Evolutionary conservation across 1,284 basidiomycete species (phyloP).

Genomic region (Wallemia ichthyophaga): DNA sequence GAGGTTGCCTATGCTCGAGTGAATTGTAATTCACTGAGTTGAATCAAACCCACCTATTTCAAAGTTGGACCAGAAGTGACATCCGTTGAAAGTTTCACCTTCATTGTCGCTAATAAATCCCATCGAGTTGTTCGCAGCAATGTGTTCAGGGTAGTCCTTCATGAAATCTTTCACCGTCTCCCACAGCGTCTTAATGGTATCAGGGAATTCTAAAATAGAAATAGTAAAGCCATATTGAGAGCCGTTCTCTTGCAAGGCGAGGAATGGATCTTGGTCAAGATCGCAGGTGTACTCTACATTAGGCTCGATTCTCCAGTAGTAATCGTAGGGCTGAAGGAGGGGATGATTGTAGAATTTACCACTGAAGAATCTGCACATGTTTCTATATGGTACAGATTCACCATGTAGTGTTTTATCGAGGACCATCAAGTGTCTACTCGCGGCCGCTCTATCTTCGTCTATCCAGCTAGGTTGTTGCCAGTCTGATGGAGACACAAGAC

Average conservation of each 20-base stretch:
- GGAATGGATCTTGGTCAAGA: conserved; percentile 13
- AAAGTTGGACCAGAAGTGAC: conserved; percentile 51
- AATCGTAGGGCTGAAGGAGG: conserved; percentile 46
- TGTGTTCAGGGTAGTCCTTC: conserved; percentile 29
- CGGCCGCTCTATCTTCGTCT: conserved; percentile 32
- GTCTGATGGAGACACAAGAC: conserved; percentile 42
- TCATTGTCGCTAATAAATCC: conserved; percentile 40
- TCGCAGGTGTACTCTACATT: conserved; percentile 23
- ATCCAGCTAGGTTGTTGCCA: conserved; percentile 55
- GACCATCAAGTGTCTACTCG: conserved; percentile 21
- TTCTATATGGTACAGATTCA: conserved; percentile 27
- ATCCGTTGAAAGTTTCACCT: conserved; percentile 40
- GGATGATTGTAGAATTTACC: conserved; percentile 32
- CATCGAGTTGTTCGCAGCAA: conserved; percentile 39
- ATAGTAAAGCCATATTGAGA: conserved; percentile 35
- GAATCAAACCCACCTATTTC: conserved; percentile 31
- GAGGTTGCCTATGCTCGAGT: conserved; percentile 18
- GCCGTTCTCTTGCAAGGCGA: conserved; percentile 1
- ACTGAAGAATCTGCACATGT: conserved; percentile 23
- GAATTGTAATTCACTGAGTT: too few species aligned
- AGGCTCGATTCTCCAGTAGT: conserved; percentile 66
- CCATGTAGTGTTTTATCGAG: conserved; percentile 29
- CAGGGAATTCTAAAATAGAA: conserved; percentile 40
- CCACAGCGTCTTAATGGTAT: conserved; percentile 53
- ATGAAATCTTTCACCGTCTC: conserved; percentile 40